Base-by-base conservation (phyloP, 2,329 filamentous ascomycete genomes). In the Sporothrix pseudoabietina region DNA sequence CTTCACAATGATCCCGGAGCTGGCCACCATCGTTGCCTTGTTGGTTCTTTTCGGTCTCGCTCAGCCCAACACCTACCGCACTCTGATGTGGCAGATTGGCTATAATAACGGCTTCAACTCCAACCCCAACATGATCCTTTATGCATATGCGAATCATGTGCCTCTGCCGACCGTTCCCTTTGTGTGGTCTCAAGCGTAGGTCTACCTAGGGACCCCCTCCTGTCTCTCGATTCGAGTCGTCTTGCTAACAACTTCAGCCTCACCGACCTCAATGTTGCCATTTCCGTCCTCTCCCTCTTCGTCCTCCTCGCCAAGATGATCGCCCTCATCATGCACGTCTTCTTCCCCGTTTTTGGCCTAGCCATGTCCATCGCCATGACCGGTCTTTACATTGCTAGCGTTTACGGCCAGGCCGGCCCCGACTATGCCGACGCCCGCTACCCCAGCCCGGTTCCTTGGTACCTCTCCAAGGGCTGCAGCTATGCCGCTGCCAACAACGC, bases 231-330 rank as follows among this genome's bases (percentile, higher is more conserved):
- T 16, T 12, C 19, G 19, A 8, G n/a, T 44, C 12, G 19, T 55
- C 57, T 61, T n/a, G 35, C 65, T 63, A 39, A 52, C 35, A 73
- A 6, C 4, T 69, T 14, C 72, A 76, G 92, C 72, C 84, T 93
- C 75, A 94, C 92, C 66, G 85, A 91, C 77, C 93, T 88, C 83
- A 94, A 94, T 78, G 88, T 94, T 77, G 90, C 91, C 79, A 91
- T 94, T 77, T 91, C 91, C 52, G 87, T 95, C 76, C 84, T 94
- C 71, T 90, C 89, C 73, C 90, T 92, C 80, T 95, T 95, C 84
- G 85, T 94, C 79, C 87, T 93, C 75, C 86, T 94, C 61, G 84
- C 86, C 80, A 94, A 94, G 84, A 85, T 88, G 76, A 88, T 91
- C 75, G 85, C 88, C 78, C 90, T 88, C 82, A 88, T 93, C 78